phyloP scores from a whole-genome alignment of 2,329 filamentous ascomycete genomes.

The Zymoseptoria passerinii region DNA sequence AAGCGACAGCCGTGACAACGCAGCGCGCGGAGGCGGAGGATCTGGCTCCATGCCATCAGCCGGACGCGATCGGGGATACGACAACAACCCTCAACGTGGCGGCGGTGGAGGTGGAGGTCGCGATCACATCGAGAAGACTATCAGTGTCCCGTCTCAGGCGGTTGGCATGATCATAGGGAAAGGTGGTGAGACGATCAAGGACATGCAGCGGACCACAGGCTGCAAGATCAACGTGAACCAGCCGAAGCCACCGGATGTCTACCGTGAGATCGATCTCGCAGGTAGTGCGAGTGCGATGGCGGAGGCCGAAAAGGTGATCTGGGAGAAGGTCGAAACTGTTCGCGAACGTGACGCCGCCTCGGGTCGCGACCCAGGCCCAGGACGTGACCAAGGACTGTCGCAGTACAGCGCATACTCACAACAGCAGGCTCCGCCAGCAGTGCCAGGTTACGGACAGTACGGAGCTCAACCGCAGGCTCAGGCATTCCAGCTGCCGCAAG shows the following conservation, averaged over 20 bases:
- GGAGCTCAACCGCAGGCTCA: constrained; percentile 12
- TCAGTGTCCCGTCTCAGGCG: constrained; percentile 80
- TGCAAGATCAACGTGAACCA: constrained; percentile 94
- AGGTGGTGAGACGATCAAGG: constrained; percentile 84
- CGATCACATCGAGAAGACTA: constrained; percentile 65
- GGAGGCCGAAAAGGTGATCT: constrained; percentile 73
- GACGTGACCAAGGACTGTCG: constrained; percentile 27
- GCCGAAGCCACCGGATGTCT: constrained; percentile 67
- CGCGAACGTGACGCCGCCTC: constrained; percentile 44
- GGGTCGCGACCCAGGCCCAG: constrained; percentile 23
- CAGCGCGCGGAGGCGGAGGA: constrained; percentile 31
- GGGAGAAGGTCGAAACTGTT: constrained; percentile 85
- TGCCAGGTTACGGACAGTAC: constrained; percentile 26
- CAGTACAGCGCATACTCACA: constrained; percentile 41
- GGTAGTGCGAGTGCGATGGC: constrained; percentile 69
- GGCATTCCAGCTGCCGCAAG: constrained; percentile 7
- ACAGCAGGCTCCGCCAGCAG: constrained; percentile 30
- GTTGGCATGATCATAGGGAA: constrained; percentile 97
- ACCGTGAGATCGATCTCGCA: constrained; percentile 80
- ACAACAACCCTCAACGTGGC: constrained; percentile 30
- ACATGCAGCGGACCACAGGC: constrained; percentile 78
- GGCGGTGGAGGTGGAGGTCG: constrained; percentile 36
- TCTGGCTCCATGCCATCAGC: constrained; percentile 13
- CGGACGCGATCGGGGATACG: constrained; percentile 19
- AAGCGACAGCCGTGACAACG: constrained; percentile 60